Conservation (phyloP, 768 basidiomycete genomes). For the Dioszegia aurantiaca region DNA sequence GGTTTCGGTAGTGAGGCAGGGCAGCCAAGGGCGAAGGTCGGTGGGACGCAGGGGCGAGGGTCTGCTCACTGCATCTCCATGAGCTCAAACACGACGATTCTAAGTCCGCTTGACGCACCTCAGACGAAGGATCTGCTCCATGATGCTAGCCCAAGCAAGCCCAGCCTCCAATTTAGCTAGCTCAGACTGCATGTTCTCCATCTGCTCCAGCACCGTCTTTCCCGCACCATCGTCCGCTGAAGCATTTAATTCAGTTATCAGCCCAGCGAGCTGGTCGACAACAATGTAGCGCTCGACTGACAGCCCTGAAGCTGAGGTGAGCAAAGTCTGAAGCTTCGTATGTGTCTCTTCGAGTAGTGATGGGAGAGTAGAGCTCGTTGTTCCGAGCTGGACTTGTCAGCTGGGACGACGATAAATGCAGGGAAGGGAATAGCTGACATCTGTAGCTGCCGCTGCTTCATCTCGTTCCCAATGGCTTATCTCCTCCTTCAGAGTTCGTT, state of each 20-base stretch:
- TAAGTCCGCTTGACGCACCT: slow-evolving; percentile 24
- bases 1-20: slow-evolving; percentile 60
- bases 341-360: slow-evolving; percentile 58
- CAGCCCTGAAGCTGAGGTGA: slow-evolving; percentile 68
- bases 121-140: slow-evolving; percentile 77
- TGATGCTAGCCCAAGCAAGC: slow-evolving; percentile 69
- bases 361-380: slow-evolving; percentile 41
- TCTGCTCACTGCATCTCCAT: slow-evolving; percentile 60
- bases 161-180: slow-evolving; percentile 74
- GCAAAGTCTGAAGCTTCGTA: slow-evolving; percentile 56
- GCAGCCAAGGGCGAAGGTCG: slow-evolving; percentile 52
- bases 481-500: slow-evolving; percentile 35
- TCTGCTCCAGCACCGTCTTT: slow-evolving; percentile 69
- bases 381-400: slow-evolving; percentile 39
- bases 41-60: slow-evolving; percentile 53
- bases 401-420: not conserved
- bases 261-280: slow-evolving; percentile 69
- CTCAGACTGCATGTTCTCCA: slow-evolving; percentile 73
- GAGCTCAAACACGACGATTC: not conserved
- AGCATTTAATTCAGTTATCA: slow-evolving; percentile 64
- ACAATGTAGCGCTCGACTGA: slow-evolving; percentile 73
- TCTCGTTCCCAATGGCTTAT: slow-evolving; percentile 38
- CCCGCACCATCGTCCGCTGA: slow-evolving; percentile 51
- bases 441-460: slow-evolving; percentile 22
- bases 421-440: slow-evolving; percentile 17